Base-by-base conservation (phyloP, 2,329 filamentous ascomycete genomes). In the Corynespora cassiicola region DNA sequence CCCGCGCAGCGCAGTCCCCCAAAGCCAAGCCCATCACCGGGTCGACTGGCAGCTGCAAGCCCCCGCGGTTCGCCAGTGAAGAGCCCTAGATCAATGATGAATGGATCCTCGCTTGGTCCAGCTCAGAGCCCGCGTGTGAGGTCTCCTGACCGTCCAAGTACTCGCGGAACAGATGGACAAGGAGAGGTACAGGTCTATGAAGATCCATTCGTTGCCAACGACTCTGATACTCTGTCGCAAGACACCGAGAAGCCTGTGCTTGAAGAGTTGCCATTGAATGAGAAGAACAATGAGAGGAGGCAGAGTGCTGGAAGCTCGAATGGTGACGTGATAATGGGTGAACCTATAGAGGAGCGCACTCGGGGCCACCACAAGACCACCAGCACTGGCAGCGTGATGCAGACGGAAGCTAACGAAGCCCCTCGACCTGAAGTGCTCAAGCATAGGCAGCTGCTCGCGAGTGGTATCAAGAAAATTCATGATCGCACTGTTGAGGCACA, bases 401-500 rank as follows among this genome's bases (percentile, higher is more conserved):
- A 53, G n/a, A 42, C 58, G 3, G 64, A 68, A 26, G 48, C 40
- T 40, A 48, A 52, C 16, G 64, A 66, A 8, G 39, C 50, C 2
- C 61, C 42, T 51, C 71, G 62, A 34, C 54, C 66, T n/a, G 69
- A 71, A 58, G 71, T 63, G 24, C 61, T 66, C 39, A 74, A 69
- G 48, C 75, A 68, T 47, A 70, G 63, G 6, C 80, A 85, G 28
- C 73, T 91, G 16, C 76, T 92, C 5, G 81, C 85, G 20, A 90
- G 87, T 54, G 88, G 86, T 32, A 87, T 91, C 51, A 75, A 82
- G 34, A 86, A 87, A 48, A 85, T 91, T 52, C 83, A 83, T 52
- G 77, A 80, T 19, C 82, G 82, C 54, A 82, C 82, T 1, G 78
- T 92, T n/a, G 88, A 91, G 59, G 86, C 88, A 3, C 87, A 90